phyloP scores from a whole-genome alignment of 2,329 filamentous ascomycete genomes.

The Mollisiaceae sp. region DNA sequence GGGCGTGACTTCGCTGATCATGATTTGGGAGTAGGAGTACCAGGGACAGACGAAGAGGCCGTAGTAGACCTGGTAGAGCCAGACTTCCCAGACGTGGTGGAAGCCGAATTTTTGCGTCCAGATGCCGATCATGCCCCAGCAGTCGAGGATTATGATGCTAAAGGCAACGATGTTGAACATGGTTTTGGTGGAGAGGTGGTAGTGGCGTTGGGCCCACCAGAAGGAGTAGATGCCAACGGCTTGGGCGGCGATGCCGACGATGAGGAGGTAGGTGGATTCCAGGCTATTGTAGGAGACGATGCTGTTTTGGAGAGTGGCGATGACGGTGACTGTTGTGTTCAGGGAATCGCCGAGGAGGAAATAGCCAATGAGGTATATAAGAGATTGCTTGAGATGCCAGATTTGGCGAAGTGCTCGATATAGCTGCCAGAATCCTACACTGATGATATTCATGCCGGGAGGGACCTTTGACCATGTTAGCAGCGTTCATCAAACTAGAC shows the following conservation, averaged over 20 bases:
- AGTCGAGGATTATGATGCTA: constrained; percentile 63
- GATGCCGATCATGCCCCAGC: constrained; percentile 54
- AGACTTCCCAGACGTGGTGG: constrained; percentile 53
- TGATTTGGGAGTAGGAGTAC: constrained; percentile 74
- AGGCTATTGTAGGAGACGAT: constrained; percentile 69
- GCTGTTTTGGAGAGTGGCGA: constrained; percentile 67
- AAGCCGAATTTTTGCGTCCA: constrained; percentile 53
- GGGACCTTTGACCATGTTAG: constrained; percentile 40
- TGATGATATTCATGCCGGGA: constrained; percentile 52
- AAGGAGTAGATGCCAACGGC: constrained; percentile 66
- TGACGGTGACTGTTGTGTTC: constrained; percentile 73
- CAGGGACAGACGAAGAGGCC: constrained; percentile 71
- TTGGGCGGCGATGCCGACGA: constrained; percentile 69
- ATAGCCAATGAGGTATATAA: constrained; percentile 70
- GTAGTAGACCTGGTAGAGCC: constrained; percentile 59
- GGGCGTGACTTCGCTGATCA: constrained; percentile 73
- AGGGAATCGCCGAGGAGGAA: constrained; percentile 73
- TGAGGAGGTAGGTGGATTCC: constrained; percentile 67
- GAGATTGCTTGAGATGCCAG: constrained; percentile 67
- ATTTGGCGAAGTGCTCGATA: constrained; percentile 62
- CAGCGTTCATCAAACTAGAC: neutral
- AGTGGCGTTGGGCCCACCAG: constrained; percentile 66
- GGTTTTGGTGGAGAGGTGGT: constrained; percentile 63
- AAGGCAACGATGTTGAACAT: constrained; percentile 72
- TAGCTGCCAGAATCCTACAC: constrained; percentile 67